These are phyloP conservation scores for Sedum album DNA, from an alignment of 164 flowering plant genomes.

Conservation along the genomic window DNA sequence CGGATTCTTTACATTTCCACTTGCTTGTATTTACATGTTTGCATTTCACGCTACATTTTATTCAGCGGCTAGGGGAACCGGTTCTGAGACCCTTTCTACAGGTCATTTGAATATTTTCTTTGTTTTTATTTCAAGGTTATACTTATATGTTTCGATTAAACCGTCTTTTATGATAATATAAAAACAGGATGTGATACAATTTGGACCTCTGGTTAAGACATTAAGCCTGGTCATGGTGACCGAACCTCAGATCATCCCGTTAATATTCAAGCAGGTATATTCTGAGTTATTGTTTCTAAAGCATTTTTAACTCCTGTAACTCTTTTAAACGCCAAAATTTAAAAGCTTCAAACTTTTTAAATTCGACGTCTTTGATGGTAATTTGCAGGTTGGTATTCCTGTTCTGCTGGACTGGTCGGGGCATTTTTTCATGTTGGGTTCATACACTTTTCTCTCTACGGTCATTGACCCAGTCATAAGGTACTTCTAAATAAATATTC, in stretches of 20 bases:
- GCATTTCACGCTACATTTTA: slow-evolving; percentile 10
- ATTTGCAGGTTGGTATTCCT: slow-evolving; percentile 73
- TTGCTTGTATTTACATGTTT: not conserved
- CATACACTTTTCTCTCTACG: slow-evolving; percentile 72
- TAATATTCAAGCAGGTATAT: slow-evolving; percentile 79
- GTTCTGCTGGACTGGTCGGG: slow-evolving; percentile 84
- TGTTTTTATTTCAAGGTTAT: not conserved
- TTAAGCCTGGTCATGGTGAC: slow-evolving; percentile 74
- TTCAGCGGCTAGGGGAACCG: slow-evolving; percentile 84
- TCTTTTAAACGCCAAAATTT: not conserved
- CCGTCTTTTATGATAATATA: not conserved
- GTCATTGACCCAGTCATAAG: slow-evolving; percentile 63
- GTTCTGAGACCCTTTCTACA: slow-evolving; percentile 93
- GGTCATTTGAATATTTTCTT: slow-evolving; percentile 29
- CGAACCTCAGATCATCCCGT: slow-evolving; percentile 76
- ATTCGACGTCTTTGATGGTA: not conserved
- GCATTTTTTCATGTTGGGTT: slow-evolving; percentile 80
- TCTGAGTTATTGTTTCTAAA: not conserved
- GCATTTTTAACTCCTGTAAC: not conserved
- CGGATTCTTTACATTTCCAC: not conserved
- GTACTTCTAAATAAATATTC: slow-evolving; percentile 25
- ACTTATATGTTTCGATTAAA: not conserved
- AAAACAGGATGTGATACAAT: slow-evolving; percentile 84
- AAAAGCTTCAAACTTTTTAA: not conserved
- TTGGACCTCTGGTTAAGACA: slow-evolving; percentile 84